These are phyloP conservation scores for Psilocybe sp. DNA, from an alignment of 768 basidiomycete genomes.

Conservation along the genomic window DNA sequence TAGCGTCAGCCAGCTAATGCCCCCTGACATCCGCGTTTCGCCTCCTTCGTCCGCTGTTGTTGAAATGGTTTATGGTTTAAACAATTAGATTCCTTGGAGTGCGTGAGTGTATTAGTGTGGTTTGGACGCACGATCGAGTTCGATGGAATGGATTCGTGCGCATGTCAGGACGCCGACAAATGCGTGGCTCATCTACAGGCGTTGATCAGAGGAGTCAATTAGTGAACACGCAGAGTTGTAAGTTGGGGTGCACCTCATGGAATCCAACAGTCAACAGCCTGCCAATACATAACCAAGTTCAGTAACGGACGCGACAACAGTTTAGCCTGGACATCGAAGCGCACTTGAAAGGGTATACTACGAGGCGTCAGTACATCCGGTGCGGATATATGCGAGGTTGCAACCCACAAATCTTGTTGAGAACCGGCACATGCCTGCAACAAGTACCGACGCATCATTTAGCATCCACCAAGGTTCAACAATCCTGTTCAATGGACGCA, in stretches of 20 bases:
- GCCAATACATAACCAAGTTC: not conserved
- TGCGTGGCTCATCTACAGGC: slow-evolving; percentile 79
- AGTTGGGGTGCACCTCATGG: slow-evolving; percentile 59
- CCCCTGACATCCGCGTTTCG: slow-evolving; percentile 83
- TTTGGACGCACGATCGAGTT: slow-evolving; percentile 72
- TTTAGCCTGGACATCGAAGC: slow-evolving; percentile 18
- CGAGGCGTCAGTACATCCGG: not conserved
- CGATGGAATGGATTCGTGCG: slow-evolving; percentile 81
- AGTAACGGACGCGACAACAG: not conserved
- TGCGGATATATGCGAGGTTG: not conserved
- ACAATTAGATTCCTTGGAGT: too few relatives aligned
- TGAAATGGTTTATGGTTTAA: too few relatives aligned
- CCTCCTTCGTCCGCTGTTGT: slow-evolving; percentile 81
- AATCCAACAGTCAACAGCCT: slow-evolving; percentile 86
- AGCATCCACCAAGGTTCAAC: not conserved
- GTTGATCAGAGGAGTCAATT: slow-evolving; percentile 1
- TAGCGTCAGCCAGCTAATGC: slow-evolving; percentile 76
- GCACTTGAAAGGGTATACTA: slow-evolving; percentile 92
- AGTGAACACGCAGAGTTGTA: not conserved
- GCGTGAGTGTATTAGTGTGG: too few relatives aligned
- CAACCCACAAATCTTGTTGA: slow-evolving; percentile 68
- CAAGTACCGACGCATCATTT: not conserved
- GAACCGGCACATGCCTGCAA: slow-evolving; percentile 71
- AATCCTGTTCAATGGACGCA: slow-evolving; percentile 27
- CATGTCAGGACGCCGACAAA: slow-evolving; percentile 78